phyloP scores from a whole-genome alignment of 179 eudicot genomes.

The Camellia oleifera region DNA sequence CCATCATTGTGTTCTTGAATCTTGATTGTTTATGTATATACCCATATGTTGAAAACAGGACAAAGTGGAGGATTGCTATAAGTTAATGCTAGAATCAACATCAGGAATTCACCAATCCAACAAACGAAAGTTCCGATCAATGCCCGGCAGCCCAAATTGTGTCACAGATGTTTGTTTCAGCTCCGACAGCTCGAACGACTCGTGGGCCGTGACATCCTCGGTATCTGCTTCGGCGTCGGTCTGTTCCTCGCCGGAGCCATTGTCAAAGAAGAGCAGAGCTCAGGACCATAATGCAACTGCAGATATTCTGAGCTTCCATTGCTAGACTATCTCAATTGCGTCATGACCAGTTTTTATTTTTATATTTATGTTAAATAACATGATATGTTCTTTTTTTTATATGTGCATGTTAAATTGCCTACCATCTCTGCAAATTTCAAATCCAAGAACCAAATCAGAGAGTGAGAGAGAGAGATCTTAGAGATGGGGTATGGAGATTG shows the following conservation, averaged over 20 bases:
- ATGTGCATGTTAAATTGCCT: constrained; percentile 28
- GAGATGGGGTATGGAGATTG: not conserved
- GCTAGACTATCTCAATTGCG: constrained; percentile 2
- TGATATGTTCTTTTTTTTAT: constrained; percentile 5
- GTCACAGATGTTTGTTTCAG: constrained; percentile 57
- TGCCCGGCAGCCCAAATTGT: constrained; percentile 72
- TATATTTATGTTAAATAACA: constrained; percentile 10
- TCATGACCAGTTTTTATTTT: not conserved
- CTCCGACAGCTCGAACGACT: constrained; percentile 36
- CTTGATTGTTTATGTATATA: not conserved
- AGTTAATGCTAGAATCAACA: constrained; percentile 42
- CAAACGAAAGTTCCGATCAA: constrained; percentile 46
- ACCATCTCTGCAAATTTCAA: constrained; percentile 23
- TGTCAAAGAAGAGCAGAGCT: constrained; percentile 26
- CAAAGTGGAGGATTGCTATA: constrained; percentile 59
- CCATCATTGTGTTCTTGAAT: not conserved
- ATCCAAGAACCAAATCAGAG: not conserved
- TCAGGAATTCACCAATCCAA: constrained; percentile 14
- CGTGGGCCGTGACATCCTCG: constrained; percentile 25
- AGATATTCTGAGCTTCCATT: constrained; percentile 35
- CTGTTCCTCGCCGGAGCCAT: constrained; percentile 29
- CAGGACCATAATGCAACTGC: constrained; percentile 17
- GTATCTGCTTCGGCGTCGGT: constrained; percentile 28
- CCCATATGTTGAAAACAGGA: constrained; percentile 35
- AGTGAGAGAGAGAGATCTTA: not conserved